Conservation (phyloP, 129 eudicot genomes). For the Glebionis coronaria region DNA sequence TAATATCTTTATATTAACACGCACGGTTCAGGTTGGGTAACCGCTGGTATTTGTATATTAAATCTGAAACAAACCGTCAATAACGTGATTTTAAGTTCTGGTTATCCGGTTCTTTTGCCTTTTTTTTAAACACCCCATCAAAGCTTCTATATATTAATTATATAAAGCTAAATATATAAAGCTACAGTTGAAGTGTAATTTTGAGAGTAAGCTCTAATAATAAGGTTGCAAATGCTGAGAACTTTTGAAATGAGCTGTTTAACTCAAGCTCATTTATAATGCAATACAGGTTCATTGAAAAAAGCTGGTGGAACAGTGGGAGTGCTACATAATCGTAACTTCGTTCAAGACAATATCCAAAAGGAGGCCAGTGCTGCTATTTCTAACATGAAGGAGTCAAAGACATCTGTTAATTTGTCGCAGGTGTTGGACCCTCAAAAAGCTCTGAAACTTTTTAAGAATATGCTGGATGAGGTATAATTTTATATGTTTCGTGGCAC, state of each 20-base stretch:
- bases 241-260: slow-evolving; percentile 15
- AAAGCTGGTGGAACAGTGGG: slow-evolving; percentile 53
- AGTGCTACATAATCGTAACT: slow-evolving; percentile 62
- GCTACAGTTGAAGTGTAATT: too few species aligned
- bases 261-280: slow-evolving; percentile 1
- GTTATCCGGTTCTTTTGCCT: too few species aligned
- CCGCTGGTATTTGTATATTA: too few species aligned
- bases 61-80: too few species aligned
- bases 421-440: slow-evolving; percentile 49
- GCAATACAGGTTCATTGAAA: slow-evolving; percentile 67
- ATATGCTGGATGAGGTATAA: slow-evolving; percentile 75
- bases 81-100: too few species aligned
- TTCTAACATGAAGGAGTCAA: slow-evolving; percentile 53
- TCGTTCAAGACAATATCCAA: slow-evolving; percentile 39
- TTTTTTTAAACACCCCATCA: too few species aligned
- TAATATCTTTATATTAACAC: too few species aligned
- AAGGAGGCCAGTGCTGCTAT: slow-evolving; percentile 47
- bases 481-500: slow-evolving; percentile 2
- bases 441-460: slow-evolving; percentile 65
- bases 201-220: background rate
- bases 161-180: too few species aligned
- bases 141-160: too few species aligned
- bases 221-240: slow-evolving; percentile 16
- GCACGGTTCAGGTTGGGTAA: too few species aligned
- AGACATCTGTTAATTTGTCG: slow-evolving; percentile 29